Base-by-base conservation (phyloP, 2,329 filamentous ascomycete species). In the Colletotrichum truncatum region DNA sequence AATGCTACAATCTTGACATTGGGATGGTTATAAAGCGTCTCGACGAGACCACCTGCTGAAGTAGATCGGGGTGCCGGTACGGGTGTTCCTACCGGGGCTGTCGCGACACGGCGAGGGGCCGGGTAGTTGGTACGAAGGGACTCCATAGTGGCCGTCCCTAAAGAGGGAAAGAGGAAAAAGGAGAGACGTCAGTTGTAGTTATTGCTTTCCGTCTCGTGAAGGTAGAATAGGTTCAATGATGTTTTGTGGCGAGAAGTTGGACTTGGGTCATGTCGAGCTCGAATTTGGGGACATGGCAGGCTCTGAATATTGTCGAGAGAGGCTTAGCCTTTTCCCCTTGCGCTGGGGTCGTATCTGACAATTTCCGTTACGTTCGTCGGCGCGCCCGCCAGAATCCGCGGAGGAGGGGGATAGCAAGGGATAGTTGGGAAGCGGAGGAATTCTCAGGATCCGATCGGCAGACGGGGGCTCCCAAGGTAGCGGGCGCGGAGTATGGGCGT, bases 11-110 rank as follows among this genome's bases (percentile, higher is more conserved):
- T 92, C 73, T 90, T 93, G 64, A 89, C 89, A 43, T 86, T 87
- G 0, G 90, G 87, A 71, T 94, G 91, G 62, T 87, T 88, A 74
- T 92, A 96, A 5, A 97, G 85, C 2, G 89, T 92, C 75, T 93
- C 91, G 70, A 92, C 84, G 6, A 80, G 70, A 9, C 77, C 76
- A 48, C 75, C 74, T 39, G 65, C 54, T 21, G 73, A 68, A 10
- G 72, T 61, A 32, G 64, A 73, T 34, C 54, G 46, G 68, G 34
- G 69, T 55, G 69, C 69, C 53, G 64, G 68, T 66, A 73, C 70
- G 51, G 69, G 56, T 41, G 70, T 60, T 57, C 68, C 39, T 43
- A 73, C 70, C 9, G 81, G 79, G 25, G 80, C 75, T 38, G 82
- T 83, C 65, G 71, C 71, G 62, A 77, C 75, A 66, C 77, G 74